Evolutionary conservation across 2,329 filamentous ascomycete species (phyloP), one percentile per base, ranked within the genome.

Genomic region (Colletotrichum eremochloae): DNA sequence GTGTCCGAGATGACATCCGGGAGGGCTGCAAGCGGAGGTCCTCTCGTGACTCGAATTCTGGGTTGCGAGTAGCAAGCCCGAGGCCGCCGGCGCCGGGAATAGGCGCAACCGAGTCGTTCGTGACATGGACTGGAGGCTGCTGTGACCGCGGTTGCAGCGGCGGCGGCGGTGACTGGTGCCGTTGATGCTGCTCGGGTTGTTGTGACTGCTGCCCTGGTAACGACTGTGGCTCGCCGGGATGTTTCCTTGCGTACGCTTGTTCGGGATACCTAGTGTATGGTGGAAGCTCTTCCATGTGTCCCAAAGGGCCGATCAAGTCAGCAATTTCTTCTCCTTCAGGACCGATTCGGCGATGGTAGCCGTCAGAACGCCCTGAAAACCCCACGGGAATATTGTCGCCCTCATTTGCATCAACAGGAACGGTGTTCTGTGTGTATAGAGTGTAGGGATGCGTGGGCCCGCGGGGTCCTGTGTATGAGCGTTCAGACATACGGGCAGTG

Each of bases 221-320:
- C 2, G 67, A 46, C n/a, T 57, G 68, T 12, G 63, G 57, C n/a
- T 69, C 71, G 24, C 55, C 62, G 1, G 69, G 31, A 12, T 69
- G 69, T 77, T 88, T 94, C 85, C 81, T 88, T 79, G 79, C 88
- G 81, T 82, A 91, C 0, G 85, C 85, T 68, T 94, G 92, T 64
- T 97, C 93, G 2, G 95, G 94, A 81, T 97, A 98, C 80, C 94
- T 88, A 18, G 94, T 94, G 79, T 98, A 98, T 0, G 96, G 96
- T 15, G 96, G 96, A 24, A 98, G 84, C 80, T 97, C 94, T 81
- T 98, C 96, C 1, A 93, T 92, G 79, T 98, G 95, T 1, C 95
- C 95, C 77, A 97, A 91, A 0, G 93, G 93, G 1, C 95, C 95
- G 63, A 98, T 92, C 66, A 98, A 90, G 79, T 95, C 95, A 58